Percentiles rank a stretch among this genome's conserved stretches.
Evolutionary conservation across 2,329 filamentous ascomycete genomes (phyloP).

Genomic region (Trichoderma afroharzianum): DNA sequence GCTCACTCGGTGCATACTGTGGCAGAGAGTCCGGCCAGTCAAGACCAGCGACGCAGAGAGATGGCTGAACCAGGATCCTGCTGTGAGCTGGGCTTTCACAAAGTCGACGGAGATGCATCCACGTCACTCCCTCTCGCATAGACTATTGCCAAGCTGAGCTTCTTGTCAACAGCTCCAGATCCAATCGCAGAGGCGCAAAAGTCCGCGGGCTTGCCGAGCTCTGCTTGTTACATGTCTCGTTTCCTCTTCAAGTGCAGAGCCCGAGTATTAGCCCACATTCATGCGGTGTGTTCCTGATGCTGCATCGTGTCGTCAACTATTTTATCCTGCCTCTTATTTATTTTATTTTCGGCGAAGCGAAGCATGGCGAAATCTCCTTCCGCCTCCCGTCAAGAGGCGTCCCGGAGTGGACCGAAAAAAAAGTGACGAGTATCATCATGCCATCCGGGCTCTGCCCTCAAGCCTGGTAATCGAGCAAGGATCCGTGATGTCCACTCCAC

Average conservation of each 20-base stretch:
- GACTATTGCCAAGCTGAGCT: conserved; percentile 2
- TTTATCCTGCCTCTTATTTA: background rate
- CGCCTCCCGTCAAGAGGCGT: background rate
- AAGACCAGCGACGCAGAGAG: background rate
- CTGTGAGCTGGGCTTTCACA: background rate
- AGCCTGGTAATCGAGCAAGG: background rate
- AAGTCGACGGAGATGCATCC: background rate
- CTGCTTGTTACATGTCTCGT: conserved; percentile 7
- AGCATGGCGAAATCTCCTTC: background rate
- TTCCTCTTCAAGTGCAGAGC: background rate
- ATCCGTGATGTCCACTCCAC: conserved; percentile 6
- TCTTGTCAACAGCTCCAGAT: background rate
- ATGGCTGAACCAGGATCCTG: background rate
- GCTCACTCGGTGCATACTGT: conserved; percentile 1
- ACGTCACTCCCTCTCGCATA: background rate
- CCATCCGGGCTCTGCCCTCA: conserved; percentile 4
- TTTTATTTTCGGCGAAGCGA: background rate
- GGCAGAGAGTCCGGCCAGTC: background rate
- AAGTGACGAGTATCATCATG: conserved; percentile 5
- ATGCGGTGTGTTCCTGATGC: conserved; percentile 5
- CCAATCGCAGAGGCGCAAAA: background rate
- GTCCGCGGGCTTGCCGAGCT: background rate
- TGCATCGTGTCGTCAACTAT: background rate
- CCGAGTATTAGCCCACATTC: background rate
- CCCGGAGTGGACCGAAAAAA: conserved; percentile 7